A percentile compares a stretch with the other conserved stretches of the same genome.
phyloP scores from a whole-genome alignment of 1,284 basidiomycete species.

The Tilletiaria anomala region DNA sequence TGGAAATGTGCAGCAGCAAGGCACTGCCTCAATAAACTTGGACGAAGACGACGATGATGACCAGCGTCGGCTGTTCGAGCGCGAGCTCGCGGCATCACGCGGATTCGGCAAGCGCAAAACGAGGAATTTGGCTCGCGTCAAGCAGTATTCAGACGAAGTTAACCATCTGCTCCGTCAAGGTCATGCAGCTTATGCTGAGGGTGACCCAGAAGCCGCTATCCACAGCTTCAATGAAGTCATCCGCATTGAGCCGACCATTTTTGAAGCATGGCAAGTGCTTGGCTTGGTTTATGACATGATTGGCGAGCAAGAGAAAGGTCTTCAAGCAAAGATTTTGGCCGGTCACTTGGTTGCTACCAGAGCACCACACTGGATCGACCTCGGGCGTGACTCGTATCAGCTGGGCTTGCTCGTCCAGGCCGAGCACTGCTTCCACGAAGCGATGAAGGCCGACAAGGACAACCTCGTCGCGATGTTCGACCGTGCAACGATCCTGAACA shows the following conservation, averaged over 20 bases:
- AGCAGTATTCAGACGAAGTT: slow-evolving; percentile 61
- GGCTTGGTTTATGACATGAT: slow-evolving; percentile 62
- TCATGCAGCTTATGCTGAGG: slow-evolving; percentile 70
- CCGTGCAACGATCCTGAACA: slow-evolving; percentile 63
- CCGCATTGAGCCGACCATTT: slow-evolving; percentile 73
- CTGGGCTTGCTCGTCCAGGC: slow-evolving; percentile 66
- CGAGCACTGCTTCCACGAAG: slow-evolving; percentile 77
- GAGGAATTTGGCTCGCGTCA: slow-evolving; percentile 6
- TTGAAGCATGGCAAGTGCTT: slow-evolving; percentile 70
- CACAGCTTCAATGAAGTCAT: slow-evolving; percentile 79
- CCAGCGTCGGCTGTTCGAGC: slow-evolving; percentile 15
- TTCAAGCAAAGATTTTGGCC: slow-evolving; percentile 75
- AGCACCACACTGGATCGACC: slow-evolving; percentile 46
- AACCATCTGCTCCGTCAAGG: slow-evolving; percentile 66
- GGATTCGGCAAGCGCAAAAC: slow-evolving; percentile 10
- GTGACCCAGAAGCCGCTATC: slow-evolving; percentile 55
- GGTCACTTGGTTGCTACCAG: slow-evolving; percentile 56
- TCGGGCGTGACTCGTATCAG: slow-evolving; percentile 49
- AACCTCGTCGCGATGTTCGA: slow-evolving; percentile 84
- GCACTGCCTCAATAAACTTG: not conserved
- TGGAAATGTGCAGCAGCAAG: too few species aligned
- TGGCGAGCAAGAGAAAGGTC: slow-evolving; percentile 54
- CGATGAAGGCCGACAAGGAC: slow-evolving; percentile 59
- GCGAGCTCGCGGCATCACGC: slow-evolving; percentile 26
- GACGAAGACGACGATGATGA: slow-evolving; percentile 5